Evolutionary conservation across 2,329 filamentous ascomycete species (phyloP).

Genomic region (Alternaria ethzedia): DNA sequence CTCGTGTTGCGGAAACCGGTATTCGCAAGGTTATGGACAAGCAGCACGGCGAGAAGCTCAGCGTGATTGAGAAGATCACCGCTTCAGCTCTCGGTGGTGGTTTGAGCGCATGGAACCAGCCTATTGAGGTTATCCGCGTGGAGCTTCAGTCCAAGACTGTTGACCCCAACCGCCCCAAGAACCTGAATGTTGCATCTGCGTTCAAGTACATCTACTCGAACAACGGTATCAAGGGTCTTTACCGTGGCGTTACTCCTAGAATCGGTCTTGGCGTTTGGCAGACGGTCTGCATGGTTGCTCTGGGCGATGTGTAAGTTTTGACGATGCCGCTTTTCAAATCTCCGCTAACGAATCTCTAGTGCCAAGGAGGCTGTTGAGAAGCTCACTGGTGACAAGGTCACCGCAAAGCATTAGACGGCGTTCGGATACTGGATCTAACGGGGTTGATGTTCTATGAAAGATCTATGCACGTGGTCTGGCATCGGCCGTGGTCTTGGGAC

Average conservation of each 20-base stretch:
- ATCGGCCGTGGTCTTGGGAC: background rate
- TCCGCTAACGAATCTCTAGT: slow-evolving; percentile 50
- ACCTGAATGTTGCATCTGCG: slow-evolving; percentile 91
- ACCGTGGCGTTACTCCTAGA: slow-evolving; percentile 92
- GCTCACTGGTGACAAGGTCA: slow-evolving; percentile 67
- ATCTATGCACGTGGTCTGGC: slow-evolving; percentile 6
- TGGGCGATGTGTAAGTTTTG: slow-evolving; percentile 88
- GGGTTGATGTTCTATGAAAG: slow-evolving; percentile 2
- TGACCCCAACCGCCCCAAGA: slow-evolving; percentile 97
- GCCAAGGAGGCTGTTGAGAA: slow-evolving; percentile 71
- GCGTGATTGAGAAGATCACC: slow-evolving; percentile 83
- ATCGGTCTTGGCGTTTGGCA: slow-evolving; percentile 98
- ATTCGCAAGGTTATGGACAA: slow-evolving; percentile 83
- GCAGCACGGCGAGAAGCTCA: slow-evolving; percentile 78
- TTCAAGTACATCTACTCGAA: slow-evolving; percentile 84
- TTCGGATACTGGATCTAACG: slow-evolving; percentile 18
- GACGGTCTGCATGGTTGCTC: slow-evolving; percentile 99
- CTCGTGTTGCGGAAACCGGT: slow-evolving; percentile 85
- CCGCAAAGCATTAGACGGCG: slow-evolving; percentile 66
- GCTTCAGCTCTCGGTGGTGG: slow-evolving; percentile 90
- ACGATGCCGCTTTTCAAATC: background rate
- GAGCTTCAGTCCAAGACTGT: slow-evolving; percentile 99
- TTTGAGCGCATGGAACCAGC: slow-evolving; percentile 97
- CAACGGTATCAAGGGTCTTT: slow-evolving; percentile 90
- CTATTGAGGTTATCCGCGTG: slow-evolving; percentile 98